Base-by-base conservation (phyloP, 2,329 filamentous ascomycete genomes). In the Pseudopyrenochaeta lycopersici region DNA sequence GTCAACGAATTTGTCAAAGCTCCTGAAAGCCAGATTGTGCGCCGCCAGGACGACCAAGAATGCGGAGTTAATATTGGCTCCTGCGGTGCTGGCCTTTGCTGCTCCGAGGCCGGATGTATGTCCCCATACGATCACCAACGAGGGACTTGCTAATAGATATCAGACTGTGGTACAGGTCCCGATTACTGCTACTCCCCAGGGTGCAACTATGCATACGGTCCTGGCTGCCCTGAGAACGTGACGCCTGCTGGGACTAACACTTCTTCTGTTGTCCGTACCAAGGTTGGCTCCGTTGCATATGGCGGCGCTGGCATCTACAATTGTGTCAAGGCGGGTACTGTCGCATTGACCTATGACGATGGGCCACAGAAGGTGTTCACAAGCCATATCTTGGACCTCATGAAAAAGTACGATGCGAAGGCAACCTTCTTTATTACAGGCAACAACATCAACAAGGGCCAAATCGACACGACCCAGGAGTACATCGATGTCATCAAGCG, bases 351-450 rank as follows among this genome's bases (percentile, higher is more conserved):
- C 1, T 90, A 84, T 61, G 88, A 90, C 61, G 88, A 90, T 68
- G 88, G 88, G 1, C 88, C 87, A 18, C 63, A 66, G 46, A 84
- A 84, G 58, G 72, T 80, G 17, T 88, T 86, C 71, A 90, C 87
- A 1, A 74, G 76, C 35, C 82, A 87, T 55, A 80, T 90, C 11
- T 78, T 90, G 11, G 84, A 89, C 63, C 78, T 88, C 48, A 79
- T 90, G 40, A 80, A 81, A 54, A 78, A 76, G 21, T 87, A 88
- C 66, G 77, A 82, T 23, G 86, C 85, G 12, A 87, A 85, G 59
- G 88, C 86, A 1, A 90, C 88, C 1, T 90, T 90, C 70, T 90
- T 89, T 72, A 79, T 90, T 56, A 85, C 81, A 7, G 84, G 84
- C 4, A 84, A 81, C 71, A 85, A 84, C 71, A 76, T 82, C 33